Conservation (phyloP, 2,329 filamentous ascomycete genomes). For the Ophiostoma quercus region DNA sequence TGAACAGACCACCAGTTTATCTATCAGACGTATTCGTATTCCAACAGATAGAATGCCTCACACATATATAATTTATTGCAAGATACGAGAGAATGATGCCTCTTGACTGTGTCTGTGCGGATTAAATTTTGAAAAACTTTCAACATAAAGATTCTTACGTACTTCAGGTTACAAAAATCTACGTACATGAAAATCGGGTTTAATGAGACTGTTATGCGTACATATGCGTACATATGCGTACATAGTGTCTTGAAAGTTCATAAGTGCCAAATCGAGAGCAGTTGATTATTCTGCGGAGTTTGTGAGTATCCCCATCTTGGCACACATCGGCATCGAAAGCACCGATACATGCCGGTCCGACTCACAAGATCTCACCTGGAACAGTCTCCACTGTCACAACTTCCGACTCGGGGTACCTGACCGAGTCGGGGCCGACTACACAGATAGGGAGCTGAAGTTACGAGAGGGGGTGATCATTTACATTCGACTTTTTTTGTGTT, state of each 20-base stretch:
- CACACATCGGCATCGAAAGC: background rate
- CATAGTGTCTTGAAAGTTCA: background rate
- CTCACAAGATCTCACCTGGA: background rate
- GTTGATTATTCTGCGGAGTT: background rate
- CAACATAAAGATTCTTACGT: no score
- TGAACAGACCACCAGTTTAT: no score
- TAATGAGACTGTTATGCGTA: background rate
- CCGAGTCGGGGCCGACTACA: background rate
- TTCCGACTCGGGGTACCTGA: background rate
- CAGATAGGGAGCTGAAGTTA: background rate
- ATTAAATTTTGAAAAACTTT: no score
- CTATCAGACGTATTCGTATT: no score
- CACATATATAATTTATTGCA: no score
- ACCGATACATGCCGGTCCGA: background rate
- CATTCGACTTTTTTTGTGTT: background rate
- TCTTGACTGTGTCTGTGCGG: no score
- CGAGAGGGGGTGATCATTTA: background rate
- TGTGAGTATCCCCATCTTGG: background rate
- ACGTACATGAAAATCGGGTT: background rate
- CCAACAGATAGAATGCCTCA: no score
- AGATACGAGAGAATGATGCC: no score
- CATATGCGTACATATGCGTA: background rate
- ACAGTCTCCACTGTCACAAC: background rate
- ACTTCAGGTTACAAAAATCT: background rate
- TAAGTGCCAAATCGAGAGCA: background rate